These are phyloP conservation scores for Albifimbria verrucaria DNA, from an alignment of 2,329 filamentous ascomycete species.

Conservation along the genomic window DNA sequence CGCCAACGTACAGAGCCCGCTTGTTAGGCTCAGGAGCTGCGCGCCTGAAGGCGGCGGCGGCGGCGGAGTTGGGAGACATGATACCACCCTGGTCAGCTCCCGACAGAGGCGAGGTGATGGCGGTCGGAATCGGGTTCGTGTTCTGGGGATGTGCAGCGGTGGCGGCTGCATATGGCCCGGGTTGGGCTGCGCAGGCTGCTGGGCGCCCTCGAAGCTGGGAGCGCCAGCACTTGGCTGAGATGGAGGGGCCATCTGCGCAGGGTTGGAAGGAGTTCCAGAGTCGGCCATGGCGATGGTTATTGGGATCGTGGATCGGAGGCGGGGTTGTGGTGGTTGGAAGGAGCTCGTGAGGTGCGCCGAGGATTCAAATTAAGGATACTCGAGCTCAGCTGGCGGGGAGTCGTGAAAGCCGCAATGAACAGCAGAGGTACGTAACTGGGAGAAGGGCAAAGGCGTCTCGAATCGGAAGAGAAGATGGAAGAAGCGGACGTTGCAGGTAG, in stretches of 20 bases:
- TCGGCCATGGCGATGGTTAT: constrained; percentile 67
- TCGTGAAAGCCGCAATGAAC: too few relatives aligned
- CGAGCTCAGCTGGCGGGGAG: too few relatives aligned
- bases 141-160: constrained; percentile 89
- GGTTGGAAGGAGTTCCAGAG: constrained; percentile 58
- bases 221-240: constrained; percentile 66
- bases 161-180: constrained; percentile 83
- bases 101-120: constrained; percentile 84
- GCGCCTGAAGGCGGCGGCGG: constrained; percentile 77
- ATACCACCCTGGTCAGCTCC: constrained; percentile 61
- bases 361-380: too few relatives aligned
- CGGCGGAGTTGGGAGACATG: constrained; percentile 81
- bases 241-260: constrained; percentile 66
- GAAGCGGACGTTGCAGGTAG: constrained; percentile 16
- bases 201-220: constrained; percentile 72
- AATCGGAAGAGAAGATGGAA: constrained; percentile 11
- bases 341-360: too few relatives aligned
- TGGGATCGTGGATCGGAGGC: constrained; percentile 7
- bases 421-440: too few relatives aligned
- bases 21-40: constrained; percentile 98
- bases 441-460: too few relatives aligned
- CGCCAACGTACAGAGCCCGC: constrained; percentile 92
- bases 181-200: constrained; percentile 63
- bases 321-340: constrained; percentile 12
- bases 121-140: constrained; percentile 90